These are phyloP conservation scores for Gastrodia elata DNA, from an alignment of 106 monocot species.

Conservation along the genomic window DNA sequence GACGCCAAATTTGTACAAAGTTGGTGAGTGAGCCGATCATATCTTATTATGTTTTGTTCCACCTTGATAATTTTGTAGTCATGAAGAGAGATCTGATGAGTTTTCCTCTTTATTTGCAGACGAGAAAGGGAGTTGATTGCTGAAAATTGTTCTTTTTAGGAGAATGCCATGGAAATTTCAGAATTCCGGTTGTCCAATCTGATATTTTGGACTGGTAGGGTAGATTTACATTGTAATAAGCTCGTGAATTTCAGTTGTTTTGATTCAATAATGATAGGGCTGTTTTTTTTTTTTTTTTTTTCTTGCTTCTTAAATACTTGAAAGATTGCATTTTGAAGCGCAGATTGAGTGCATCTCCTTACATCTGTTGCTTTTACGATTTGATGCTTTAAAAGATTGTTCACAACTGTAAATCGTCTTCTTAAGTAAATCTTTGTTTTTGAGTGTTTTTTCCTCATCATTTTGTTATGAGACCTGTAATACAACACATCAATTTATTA, in stretches of 20 bases:
- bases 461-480: neutral
- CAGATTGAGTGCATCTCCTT: neutral
- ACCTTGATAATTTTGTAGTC: neutral
- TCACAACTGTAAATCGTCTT: neutral
- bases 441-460: neutral
- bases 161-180: neutral
- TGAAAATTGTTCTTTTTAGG: neutral
- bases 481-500: neutral
- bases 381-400: neutral
- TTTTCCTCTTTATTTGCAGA: constrained; percentile 3
- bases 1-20: constrained; percentile 28
- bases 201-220: neutral
- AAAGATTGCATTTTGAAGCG: neutral
- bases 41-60: neutral
- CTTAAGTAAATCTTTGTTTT: neutral
- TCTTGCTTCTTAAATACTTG: no score
- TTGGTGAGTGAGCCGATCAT: constrained; percentile 3
- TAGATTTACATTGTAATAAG: neutral
- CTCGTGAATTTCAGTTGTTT: neutral
- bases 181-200: neutral
- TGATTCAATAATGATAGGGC: neutral
- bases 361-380: neutral
- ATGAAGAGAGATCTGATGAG: neutral
- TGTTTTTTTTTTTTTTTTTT: neutral
- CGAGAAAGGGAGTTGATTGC: neutral